Evolutionary conservation across 345 rosid species (phyloP).

Genomic region (Citrus inodora): DNA sequence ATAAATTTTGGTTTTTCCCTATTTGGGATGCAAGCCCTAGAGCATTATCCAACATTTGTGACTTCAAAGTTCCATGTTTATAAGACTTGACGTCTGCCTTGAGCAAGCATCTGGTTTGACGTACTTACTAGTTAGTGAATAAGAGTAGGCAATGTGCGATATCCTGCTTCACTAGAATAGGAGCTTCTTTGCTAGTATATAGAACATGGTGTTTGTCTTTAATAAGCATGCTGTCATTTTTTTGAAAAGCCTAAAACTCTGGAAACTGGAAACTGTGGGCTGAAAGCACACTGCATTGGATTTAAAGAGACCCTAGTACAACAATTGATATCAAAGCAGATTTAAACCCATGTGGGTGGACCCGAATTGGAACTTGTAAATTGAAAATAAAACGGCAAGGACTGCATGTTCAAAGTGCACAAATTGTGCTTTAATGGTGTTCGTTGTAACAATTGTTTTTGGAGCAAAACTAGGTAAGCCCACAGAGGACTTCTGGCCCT

Average conservation of each 20-base stretch:
- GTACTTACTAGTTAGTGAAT: neutral
- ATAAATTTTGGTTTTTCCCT: no score
- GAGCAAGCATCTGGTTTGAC: neutral
- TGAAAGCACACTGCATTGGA: neutral
- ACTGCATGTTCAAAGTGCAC: neutral
- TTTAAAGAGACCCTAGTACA: neutral
- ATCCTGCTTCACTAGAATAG: neutral
- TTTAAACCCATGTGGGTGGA: neutral
- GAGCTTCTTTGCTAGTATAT: neutral
- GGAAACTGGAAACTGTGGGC: neutral
- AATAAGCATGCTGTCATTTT: neutral
- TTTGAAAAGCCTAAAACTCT: neutral
- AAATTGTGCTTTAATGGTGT: neutral
- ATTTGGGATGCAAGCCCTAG: neutral
- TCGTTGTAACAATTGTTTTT: neutral
- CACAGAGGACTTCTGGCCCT: neutral
- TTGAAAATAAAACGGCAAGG: neutral
- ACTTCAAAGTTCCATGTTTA: neutral
- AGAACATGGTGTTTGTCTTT: neutral
- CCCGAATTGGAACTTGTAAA: neutral
- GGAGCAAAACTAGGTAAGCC: no score
- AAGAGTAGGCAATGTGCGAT: neutral
- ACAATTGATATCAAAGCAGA: neutral
- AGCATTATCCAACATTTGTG: neutral
- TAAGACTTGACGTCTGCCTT: neutral